These are phyloP conservation scores for Prunus persica DNA, from an alignment of 306 rosid species.

Conservation along the genomic window Prunus_persica_NCBIv2 NC_034016.1:5342501-5343000, in stretches of 20 bases:
- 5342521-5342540: not conserved
- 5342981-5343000: conserved; percentile 46
- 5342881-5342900: conserved; percentile 32
- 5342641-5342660: conserved; percentile 37
- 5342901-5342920: conserved; percentile 15
- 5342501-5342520: conserved; percentile 10
- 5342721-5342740: conserved; percentile 75
- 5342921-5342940: conserved; percentile 28
- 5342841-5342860: conserved; percentile 36
- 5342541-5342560: not conserved
- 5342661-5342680: conserved; percentile 46
- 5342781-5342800: conserved; percentile 30
- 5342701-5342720: conserved; percentile 79
- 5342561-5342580: conserved; percentile 26
- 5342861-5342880: conserved; percentile 34
- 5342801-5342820: conserved; percentile 38
- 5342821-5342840: conserved; percentile 34
- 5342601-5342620: not conserved
- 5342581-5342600: conserved; percentile 7
- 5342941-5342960: conserved; percentile 28
- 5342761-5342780: conserved; percentile 34
- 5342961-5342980: conserved; percentile 27
- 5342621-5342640: conserved; percentile 36
- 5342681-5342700: conserved; percentile 49
- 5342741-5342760: conserved; percentile 68